A percentile compares a stretch with the other conserved stretches of the same genome.
Evolutionary conservation across 257 asterid genomes (phyloP).

Genomic region (Lycium ferocissimum): DNA sequence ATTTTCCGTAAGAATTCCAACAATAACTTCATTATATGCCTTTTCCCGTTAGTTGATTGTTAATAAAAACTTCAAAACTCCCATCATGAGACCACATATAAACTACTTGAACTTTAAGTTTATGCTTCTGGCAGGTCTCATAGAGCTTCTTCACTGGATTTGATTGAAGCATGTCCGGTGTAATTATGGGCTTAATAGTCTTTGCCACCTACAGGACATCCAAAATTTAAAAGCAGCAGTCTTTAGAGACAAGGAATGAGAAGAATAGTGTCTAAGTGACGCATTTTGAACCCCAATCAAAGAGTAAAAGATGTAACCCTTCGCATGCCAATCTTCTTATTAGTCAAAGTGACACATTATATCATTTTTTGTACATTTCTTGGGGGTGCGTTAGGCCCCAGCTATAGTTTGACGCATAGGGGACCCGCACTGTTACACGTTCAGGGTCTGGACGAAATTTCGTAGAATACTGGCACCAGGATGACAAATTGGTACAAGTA

Average conservation of each 20-base stretch:
- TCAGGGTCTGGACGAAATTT: no score
- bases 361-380: not conserved
- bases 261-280: not conserved
- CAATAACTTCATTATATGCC: conserved; percentile 35
- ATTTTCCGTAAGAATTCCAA: no score
- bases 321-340: not conserved
- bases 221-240: not conserved
- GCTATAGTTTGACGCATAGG: not conserved
- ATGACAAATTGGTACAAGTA: no score
- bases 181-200: conserved; percentile 69
- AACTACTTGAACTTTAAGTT: conserved; percentile 63
- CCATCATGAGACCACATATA: conserved; percentile 67
- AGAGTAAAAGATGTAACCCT: not conserved
- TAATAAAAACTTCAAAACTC: conserved; percentile 60
- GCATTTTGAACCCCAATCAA: conserved; percentile 1
- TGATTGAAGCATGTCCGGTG: conserved; percentile 70
- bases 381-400: not conserved
- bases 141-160: conserved; percentile 76
- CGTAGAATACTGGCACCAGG: no score
- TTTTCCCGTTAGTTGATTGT: conserved; percentile 64
- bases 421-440: not conserved
- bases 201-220: conserved; percentile 55
- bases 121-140: conserved; percentile 80
- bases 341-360: not conserved
- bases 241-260: not conserved